Evolutionary conservation across 1,284 basidiomycete species (phyloP), one percentile per base, ranked within the genome.

Genomic region (Macrocystidia cucumis): DNA sequence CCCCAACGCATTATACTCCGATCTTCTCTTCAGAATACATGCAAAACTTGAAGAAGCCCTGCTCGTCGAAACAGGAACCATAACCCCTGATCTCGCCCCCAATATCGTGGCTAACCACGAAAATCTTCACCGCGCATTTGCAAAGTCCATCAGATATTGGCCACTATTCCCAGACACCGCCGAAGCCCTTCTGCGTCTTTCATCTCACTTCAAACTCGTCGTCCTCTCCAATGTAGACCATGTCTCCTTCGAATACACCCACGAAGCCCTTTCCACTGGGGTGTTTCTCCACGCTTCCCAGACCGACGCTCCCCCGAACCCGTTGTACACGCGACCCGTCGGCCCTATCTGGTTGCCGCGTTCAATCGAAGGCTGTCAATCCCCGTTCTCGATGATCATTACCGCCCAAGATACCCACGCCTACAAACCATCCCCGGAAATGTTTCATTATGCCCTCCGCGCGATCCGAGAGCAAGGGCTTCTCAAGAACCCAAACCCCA

Each of bases 151-250:
- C 29, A 60, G 61, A 29, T 43, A 63, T 21, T 87, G 82, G 81
- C 59, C 63, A 2, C 62, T 72, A 8, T 87, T 86, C 57, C 68
- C 75, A 0, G 83, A 86, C 52, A 81, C 77, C 4, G 52, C 64
- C 41, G 53, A 59, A 11, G 82, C 81, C 0, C 70, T 87, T 3
- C 63, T 61, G 26, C 55, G 59, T 27, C 69, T 86, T 35, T 66
- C 78, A 21, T 63, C 66, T 40, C 65, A 69, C 47, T 85, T 73
- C 59, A 76, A 75, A 41, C 74, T 86, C 40, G 63, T 76, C 35
- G 78, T 84, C 2, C 64, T 86, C 23, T 84, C 81, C 42, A 86
- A 87, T 55, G 77, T 86, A 46, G 83, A 87, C 46, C 67, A 69
- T 35, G 46, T 50, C 11, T 80, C 78, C 23, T 83, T 84, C 52